Evolutionary conservation across 2,329 filamentous ascomycete genomes (phyloP).

Genomic region (Aspergillus aculeatus): DNA sequence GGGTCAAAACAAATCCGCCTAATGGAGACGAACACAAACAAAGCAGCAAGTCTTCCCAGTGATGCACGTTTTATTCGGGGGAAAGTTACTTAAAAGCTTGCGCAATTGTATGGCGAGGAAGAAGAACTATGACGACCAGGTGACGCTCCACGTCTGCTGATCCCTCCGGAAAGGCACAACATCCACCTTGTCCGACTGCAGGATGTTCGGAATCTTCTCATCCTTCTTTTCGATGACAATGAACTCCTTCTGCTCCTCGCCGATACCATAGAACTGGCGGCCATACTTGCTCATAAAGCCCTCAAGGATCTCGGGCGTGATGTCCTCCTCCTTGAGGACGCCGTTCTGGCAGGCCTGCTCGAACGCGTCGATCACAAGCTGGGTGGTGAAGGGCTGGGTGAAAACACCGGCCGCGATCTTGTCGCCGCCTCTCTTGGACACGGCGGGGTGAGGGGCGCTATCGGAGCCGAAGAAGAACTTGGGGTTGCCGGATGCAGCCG

Average conservation of each 20-base stretch:
- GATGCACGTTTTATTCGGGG: background rate
- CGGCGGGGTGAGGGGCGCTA: constrained; percentile 64
- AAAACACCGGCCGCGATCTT: constrained; percentile 59
- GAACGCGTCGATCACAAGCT: constrained; percentile 59
- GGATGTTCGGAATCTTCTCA: constrained; percentile 55
- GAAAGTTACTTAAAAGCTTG: constrained; percentile 2
- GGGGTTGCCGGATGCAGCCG: constrained; percentile 53
- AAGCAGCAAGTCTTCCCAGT: background rate
- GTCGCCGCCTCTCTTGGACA: constrained; percentile 55
- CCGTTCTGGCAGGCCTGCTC: constrained; percentile 56
- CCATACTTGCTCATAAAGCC: constrained; percentile 60
- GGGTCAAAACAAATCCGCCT: constrained; percentile 20
- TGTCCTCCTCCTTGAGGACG: constrained; percentile 53
- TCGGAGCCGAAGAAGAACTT: constrained; percentile 72
- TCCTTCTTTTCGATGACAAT: constrained; percentile 58
- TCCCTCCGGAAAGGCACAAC: constrained; percentile 66
- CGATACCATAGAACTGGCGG: constrained; percentile 57
- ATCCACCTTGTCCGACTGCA: constrained; percentile 58
- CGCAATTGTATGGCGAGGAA: background rate
- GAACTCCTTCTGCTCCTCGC: constrained; percentile 47
- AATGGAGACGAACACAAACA: background rate
- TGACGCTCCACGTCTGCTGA: constrained; percentile 50
- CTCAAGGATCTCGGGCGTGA: constrained; percentile 55
- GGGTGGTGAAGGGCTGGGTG: constrained; percentile 60
- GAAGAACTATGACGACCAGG: constrained; percentile 28